Evolutionary conservation across 108 stramenopile genomes (phyloP).

Genomic region (Nitzschia putrida): DNA sequence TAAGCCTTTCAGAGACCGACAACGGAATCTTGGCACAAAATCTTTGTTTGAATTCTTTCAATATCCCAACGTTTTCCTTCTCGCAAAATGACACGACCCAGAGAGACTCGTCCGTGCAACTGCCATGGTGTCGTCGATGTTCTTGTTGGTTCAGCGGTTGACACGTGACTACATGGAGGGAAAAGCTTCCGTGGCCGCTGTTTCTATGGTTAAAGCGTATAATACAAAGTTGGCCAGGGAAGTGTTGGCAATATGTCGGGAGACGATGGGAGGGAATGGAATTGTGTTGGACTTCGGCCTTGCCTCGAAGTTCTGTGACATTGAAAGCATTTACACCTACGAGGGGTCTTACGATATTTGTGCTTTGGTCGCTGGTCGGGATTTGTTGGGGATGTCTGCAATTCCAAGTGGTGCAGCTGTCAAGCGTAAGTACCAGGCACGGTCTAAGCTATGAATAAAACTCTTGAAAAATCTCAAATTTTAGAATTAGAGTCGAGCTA

Average conservation of each 20-base stretch:
- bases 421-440: not conserved
- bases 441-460: too few relatives aligned
- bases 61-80: not conserved
- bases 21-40: not conserved
- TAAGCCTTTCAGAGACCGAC: not conserved
- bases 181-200: constrained; percentile 16
- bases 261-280: constrained; percentile 24
- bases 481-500: too few relatives aligned
- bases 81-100: not conserved
- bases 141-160: constrained; percentile 17
- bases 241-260: constrained; percentile 27
- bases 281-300: constrained; percentile 25
- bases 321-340: constrained; percentile 21
- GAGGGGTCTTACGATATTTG: constrained; percentile 33
- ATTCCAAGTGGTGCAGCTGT: constrained; percentile 15
- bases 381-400: constrained; percentile 16
- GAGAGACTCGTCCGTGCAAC: constrained; percentile 26
- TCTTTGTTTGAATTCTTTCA: not conserved
- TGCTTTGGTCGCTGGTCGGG: constrained; percentile 18
- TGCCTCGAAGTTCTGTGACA: constrained; percentile 23
- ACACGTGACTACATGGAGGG: constrained; percentile 17
- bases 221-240: constrained; percentile 24
- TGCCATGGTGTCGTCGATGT: constrained; percentile 22
- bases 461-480: too few relatives aligned
- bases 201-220: constrained; percentile 32